Evolutionary conservation across 1,284 basidiomycete genomes (phyloP).

Genomic region (Microbotryum lychnidis-dioicae): DNA sequence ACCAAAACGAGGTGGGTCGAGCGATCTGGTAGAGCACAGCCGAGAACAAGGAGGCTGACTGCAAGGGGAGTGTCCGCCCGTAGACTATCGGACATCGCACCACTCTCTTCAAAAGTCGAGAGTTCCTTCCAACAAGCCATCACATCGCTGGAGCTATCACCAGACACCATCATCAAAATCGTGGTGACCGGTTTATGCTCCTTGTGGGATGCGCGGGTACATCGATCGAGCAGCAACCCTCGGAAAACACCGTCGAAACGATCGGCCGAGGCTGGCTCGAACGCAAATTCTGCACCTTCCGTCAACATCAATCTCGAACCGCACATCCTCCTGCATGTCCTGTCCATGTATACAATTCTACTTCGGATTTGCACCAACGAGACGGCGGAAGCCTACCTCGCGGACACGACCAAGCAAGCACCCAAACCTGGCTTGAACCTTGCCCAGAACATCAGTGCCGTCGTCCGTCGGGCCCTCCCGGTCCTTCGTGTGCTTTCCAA

Average conservation of each 20-base stretch:
- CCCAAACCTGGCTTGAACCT: slow-evolving; percentile 40
- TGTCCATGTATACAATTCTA: slow-evolving; percentile 59
- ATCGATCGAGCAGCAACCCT: slow-evolving; percentile 34
- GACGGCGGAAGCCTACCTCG: slow-evolving; percentile 39
- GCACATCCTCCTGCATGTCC: slow-evolving; percentile 61
- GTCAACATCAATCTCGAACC: slow-evolving; percentile 49
- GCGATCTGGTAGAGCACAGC: too few relatives aligned
- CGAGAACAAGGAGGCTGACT: too few relatives aligned
- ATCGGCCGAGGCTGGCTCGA: neutral
- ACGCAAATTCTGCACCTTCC: neutral
- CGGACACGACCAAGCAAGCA: slow-evolving; percentile 38
- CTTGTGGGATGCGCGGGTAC: slow-evolving; percentile 70
- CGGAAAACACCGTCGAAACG: neutral
- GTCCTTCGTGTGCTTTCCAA: slow-evolving; percentile 78
- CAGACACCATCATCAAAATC: slow-evolving; percentile 67
- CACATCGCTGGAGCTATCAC: slow-evolving; percentile 57
- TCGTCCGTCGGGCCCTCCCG: slow-evolving; percentile 75
- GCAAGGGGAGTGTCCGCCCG: too few relatives aligned
- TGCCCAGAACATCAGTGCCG: slow-evolving; percentile 73
- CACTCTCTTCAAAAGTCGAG: neutral
- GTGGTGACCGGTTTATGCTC: slow-evolving; percentile 66
- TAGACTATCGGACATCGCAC: slow-evolving; percentile 17
- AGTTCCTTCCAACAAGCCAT: slow-evolving; percentile 13
- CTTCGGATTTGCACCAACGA: slow-evolving; percentile 57
- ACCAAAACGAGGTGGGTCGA: slow-evolving; percentile 13